Evolutionary conservation across 2,329 filamentous ascomycete genomes (phyloP), one percentile per base, ranked within the genome.

Genomic region (Ceratocystis eucalypticola): DNA sequence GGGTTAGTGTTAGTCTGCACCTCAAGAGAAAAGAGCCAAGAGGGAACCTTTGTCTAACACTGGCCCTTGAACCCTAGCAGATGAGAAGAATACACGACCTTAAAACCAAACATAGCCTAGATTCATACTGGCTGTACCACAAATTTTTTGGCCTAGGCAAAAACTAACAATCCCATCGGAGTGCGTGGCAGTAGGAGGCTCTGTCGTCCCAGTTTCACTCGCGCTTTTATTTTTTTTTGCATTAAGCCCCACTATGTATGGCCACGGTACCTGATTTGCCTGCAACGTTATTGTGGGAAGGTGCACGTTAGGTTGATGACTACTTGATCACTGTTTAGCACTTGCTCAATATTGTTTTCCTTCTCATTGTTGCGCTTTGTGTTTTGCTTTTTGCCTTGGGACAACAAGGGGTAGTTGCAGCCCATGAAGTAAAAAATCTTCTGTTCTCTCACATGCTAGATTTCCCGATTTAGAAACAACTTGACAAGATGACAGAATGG

Each of bases 221-320:
- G 8, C 48, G n/a, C 22, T n/a, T 50, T 50, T 20, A 22, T 50
- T 50, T 15, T 20, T 28, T 50, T 20, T 22, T 25, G 20, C n/a
- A 3, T 50, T 12, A 5, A 10, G 46, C 46, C 48, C 22, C 22
- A 28, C 48, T 15, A 15, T 28, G 22, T 12, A 15, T 15, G 20
- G 48, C 5, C 48, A 53, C 48, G 48, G 48, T 53, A 53, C 48
- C 48, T 53, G 48, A 53, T 53, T 53, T 53, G 48, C 48, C 48
- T 53, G 48, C 48, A 53, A 53, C 48, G 48, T 53, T 53, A 53
- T 53, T 53, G 48, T 53, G 20, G 37, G 48, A 25, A 53, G 48
- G 48, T 25, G 48, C 20, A 53, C n/a, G n/a, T 5, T 33, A 22
- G 22, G 46, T 7, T 50, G 46, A 50, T 50, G 0, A 41, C 37